phyloP scores from a whole-genome alignment of 495 filamentous ascomycete species.

The Cercophora sp. region DNA sequence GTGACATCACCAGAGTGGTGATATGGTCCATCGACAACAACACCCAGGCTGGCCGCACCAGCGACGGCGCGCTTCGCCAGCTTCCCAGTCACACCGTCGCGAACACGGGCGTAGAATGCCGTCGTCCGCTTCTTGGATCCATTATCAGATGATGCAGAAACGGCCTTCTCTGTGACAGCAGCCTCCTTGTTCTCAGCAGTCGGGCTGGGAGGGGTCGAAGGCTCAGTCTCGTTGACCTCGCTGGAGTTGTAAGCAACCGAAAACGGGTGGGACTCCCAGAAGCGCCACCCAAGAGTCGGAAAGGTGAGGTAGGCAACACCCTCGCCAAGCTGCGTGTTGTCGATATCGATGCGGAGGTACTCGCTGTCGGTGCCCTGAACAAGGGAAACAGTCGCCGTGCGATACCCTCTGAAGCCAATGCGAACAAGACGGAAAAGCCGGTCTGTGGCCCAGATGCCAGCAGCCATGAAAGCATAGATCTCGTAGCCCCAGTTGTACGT shows the following conservation, averaged over 20 bases:
- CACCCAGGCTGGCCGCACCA: neutral
- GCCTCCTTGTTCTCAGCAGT: neutral
- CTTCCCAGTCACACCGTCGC: slow-evolving; percentile 4
- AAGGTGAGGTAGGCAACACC: slow-evolving; percentile 41
- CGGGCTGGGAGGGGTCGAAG: neutral
- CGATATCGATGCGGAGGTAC: slow-evolving; percentile 33
- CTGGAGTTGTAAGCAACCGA: slow-evolving; percentile 26
- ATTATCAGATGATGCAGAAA: too few species aligned
- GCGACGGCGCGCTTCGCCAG: neutral
- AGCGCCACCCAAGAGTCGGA: slow-evolving; percentile 31
- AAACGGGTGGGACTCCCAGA: slow-evolving; percentile 47
- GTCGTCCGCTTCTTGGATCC: neutral
- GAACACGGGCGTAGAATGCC: slow-evolving; percentile 11
- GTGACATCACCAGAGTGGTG: slow-evolving; percentile 14
- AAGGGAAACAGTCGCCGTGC: slow-evolving; percentile 28
- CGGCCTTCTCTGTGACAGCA: neutral
- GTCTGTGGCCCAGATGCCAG: slow-evolving; percentile 40
- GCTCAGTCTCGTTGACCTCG: slow-evolving; percentile 1
- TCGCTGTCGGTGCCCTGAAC: slow-evolving; percentile 23
- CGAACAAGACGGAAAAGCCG: slow-evolving; percentile 27
- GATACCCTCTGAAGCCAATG: slow-evolving; percentile 25
- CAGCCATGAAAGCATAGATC: slow-evolving; percentile 34
- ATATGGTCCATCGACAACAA: slow-evolving; percentile 19
- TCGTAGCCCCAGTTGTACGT: slow-evolving; percentile 34
- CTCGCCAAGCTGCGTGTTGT: slow-evolving; percentile 12